Conservation (phyloP, 306 rosid species). For the Prunus armeniaca region DNA sequence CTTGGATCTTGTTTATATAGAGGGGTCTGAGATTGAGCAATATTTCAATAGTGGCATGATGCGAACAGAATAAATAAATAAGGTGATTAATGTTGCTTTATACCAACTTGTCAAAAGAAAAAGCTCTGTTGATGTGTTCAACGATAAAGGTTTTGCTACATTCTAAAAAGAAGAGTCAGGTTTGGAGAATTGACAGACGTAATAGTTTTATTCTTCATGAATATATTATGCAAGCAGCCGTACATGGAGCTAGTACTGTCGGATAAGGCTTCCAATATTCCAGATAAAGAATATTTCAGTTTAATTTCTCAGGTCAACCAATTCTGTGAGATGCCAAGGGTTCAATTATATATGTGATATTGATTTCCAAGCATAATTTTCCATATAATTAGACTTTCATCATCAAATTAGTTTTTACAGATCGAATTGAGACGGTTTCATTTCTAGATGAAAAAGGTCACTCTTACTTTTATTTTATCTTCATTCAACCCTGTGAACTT, state of each 20-base stretch:
- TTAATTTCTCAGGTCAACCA: no score
- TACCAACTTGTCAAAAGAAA: background rate
- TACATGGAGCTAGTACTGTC: background rate
- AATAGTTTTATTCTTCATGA: background rate
- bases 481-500: no score
- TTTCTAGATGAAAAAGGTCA: no score
- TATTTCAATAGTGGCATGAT: no score
- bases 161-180: background rate
- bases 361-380: no score
- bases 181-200: background rate
- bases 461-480: no score
- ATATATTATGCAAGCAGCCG: background rate
- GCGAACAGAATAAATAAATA: background rate
- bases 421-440: no score
- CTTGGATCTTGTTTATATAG: slow-evolving; percentile 9
- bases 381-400: no score
- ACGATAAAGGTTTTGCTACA: background rate
- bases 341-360: no score
- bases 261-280: background rate
- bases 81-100: background rate
- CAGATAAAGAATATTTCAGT: no score
- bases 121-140: background rate
- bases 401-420: no score
- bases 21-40: background rate
- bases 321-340: no score